Evolutionary conservation across 305 asterid species (phyloP).

Genomic region (Ilex paraguariensis): DNA sequence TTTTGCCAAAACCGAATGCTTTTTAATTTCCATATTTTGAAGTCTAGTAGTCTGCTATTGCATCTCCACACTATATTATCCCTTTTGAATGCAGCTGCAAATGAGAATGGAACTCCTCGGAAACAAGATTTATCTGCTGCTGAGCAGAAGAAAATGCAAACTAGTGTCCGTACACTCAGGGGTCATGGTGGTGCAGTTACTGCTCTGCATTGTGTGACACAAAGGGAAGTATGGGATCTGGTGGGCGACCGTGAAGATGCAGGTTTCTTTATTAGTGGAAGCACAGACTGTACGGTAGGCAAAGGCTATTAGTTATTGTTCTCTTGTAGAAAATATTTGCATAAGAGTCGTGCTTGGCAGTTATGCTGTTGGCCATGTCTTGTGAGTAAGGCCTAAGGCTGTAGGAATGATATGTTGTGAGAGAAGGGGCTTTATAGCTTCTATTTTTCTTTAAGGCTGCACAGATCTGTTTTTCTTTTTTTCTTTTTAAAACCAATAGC

Average conservation of each 20-base stretch:
- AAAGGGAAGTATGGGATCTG: slow-evolving; percentile 93
- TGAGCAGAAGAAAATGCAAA: slow-evolving; percentile 79
- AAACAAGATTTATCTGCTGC: slow-evolving; percentile 61
- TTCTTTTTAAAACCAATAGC: too few relatives aligned
- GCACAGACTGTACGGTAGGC: slow-evolving; percentile 87
- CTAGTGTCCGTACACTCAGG: slow-evolving; percentile 77
- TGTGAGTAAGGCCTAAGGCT: too few relatives aligned
- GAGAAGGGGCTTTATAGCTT: too few relatives aligned
- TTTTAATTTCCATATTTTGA: too few relatives aligned
- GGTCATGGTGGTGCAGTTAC: slow-evolving; percentile 92
- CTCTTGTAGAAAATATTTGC: background rate
- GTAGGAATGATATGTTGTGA: too few relatives aligned
- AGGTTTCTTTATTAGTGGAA: slow-evolving; percentile 90
- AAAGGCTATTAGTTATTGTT: background rate
- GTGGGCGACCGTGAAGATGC: slow-evolving; percentile 95
- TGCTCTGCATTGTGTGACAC: slow-evolving; percentile 87
- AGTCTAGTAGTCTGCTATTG: background rate
- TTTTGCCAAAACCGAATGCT: background rate
- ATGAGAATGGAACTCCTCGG: slow-evolving; percentile 54
- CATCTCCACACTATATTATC: slow-evolving; percentile 7
- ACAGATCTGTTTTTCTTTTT: too few relatives aligned
- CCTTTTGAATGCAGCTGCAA: slow-evolving; percentile 34
- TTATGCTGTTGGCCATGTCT: too few relatives aligned
- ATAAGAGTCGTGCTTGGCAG: background rate
- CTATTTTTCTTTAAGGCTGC: too few relatives aligned